Conservation (phyloP, 2,329 filamentous ascomycete species). For the Penicillium sp. region DNA sequence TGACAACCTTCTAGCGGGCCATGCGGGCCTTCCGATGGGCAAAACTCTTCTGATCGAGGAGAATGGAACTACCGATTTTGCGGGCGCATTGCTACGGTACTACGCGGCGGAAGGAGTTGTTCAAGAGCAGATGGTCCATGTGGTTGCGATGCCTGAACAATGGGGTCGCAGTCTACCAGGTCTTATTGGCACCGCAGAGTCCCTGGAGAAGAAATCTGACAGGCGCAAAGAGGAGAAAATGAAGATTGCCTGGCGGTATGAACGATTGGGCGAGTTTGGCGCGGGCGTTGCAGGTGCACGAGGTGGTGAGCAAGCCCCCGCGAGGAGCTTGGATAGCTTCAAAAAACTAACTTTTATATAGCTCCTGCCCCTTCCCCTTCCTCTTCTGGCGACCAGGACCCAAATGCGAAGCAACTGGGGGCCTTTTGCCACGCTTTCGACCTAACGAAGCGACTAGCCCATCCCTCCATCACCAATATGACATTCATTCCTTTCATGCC, state of each 20-base stretch:
- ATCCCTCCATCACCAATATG: constrained; percentile 57
- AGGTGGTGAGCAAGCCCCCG: constrained; percentile 57
- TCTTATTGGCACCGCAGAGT: constrained; percentile 58
- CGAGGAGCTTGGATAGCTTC: not conserved
- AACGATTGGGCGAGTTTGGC: constrained; percentile 75
- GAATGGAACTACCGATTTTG: constrained; percentile 91
- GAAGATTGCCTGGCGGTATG: constrained; percentile 99
- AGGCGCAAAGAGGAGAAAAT: constrained; percentile 71
- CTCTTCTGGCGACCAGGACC: constrained; percentile 44
- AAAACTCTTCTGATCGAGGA: constrained; percentile 82
- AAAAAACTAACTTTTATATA: constrained; percentile 27
- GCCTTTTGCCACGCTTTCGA: constrained; percentile 76
- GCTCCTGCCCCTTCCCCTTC: constrained; percentile 26
- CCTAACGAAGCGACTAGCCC: constrained; percentile 67
- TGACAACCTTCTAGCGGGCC: constrained; percentile 82
- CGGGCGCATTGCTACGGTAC: constrained; percentile 79
- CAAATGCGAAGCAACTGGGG: constrained; percentile 40
- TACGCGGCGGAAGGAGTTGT: constrained; percentile 92
- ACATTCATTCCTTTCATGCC: constrained; percentile 55
- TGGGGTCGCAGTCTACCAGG: constrained; percentile 88
- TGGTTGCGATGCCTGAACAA: constrained; percentile 75
- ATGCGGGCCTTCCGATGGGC: constrained; percentile 82
- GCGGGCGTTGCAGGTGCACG: constrained; percentile 57
- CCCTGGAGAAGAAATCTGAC: constrained; percentile 44
- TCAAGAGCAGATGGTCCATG: constrained; percentile 86